Base-by-base conservation (phyloP, 108 stramenopile species). In the Nitzschia sp. region DNA sequence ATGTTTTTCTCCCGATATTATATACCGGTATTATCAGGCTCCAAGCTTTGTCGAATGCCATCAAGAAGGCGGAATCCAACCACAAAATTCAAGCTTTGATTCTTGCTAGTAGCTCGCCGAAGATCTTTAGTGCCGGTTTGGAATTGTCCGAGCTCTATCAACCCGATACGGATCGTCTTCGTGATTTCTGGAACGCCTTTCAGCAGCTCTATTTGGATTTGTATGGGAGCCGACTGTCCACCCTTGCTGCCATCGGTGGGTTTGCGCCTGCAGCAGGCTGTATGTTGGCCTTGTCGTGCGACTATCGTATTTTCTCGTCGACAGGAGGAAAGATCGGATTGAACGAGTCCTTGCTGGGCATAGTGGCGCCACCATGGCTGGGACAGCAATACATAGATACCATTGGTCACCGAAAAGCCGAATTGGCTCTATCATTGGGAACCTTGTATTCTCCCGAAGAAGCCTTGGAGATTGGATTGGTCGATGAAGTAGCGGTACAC, bases 211-310 rank as follows among this genome's bases (percentile, higher is more conserved):
- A 81, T 58, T 53, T 96, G 27, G 91, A 91, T 76, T 71, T 93
- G 66, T 93, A 93, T 61, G 92, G 92, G 3, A 69, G 77, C 13
- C 77, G 87, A 1, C 54, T 93, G 15, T 82, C 90, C 11, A 80
- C 76, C 19, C 62, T 94, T 54, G 88, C 89, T 1, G 81, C 80
- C 29, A 81, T 96, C 52, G 74, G 79, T 23, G 95, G 92, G 0
- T 84, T 83, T 72, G 88, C 95, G 33, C 90, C 91, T 35, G 95
- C 95, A 3, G 95, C 82, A 38, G 95, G 95, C 19, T 96, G 95
- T 56, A 83, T 96, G 76, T 64, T 96, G 22, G 89, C 92, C 41
- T 65, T 96, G 85, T 73, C 77, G 25, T 92, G 90, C 77, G 95
- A 96, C 71, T 93, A 89, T 73, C 81, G 95, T 0, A 64, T 93